A percentile compares a stretch with the other conserved stretches of the same genome.
Evolutionary conservation across 768 basidiomycete species (phyloP).

Genomic region (Lactarius vividus): DNA sequence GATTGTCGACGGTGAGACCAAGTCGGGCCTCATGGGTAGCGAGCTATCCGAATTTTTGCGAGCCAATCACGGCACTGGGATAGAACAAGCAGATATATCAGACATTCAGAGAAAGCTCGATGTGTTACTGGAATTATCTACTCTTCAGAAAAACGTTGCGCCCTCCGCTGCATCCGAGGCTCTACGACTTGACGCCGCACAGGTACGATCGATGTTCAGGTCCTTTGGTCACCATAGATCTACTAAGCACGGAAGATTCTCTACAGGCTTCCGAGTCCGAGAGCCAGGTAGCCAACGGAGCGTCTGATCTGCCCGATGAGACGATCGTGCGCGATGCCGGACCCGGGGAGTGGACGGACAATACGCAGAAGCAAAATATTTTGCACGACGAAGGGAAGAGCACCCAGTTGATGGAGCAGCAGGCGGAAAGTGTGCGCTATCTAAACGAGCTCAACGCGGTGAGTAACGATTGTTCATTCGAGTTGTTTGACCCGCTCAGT

Average conservation of each 20-base stretch:
- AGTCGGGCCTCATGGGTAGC: not conserved
- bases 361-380: conserved; percentile 43
- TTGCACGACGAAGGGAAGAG: conserved; percentile 48
- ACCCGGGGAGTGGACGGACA: not conserved
- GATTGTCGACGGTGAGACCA: conserved; percentile 26
- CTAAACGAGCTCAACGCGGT: conserved; percentile 75
- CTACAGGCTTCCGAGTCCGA: not conserved
- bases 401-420: conserved; percentile 54
- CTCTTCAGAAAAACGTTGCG: conserved; percentile 11
- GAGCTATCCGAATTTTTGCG: conserved; percentile 29
- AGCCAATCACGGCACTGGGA: conserved; percentile 16
- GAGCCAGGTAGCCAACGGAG: conserved; percentile 1
- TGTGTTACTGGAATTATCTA: conserved; percentile 33
- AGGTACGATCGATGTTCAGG: not conserved
- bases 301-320: not conserved
- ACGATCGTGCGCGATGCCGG: conserved; percentile 1
- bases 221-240: not conserved
- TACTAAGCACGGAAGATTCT: not conserved
- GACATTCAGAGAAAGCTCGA: conserved; percentile 41
- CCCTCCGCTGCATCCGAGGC: not conserved
- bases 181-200: not conserved
- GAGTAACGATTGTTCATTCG: conserved; percentile 27
- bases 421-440: conserved; percentile 72
- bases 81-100: conserved; percentile 28
- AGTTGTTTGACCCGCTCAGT: not conserved